Base-by-base conservation (phyloP, 495 filamentous ascomycete genomes). In the Tetracladium setigerum region DNA sequence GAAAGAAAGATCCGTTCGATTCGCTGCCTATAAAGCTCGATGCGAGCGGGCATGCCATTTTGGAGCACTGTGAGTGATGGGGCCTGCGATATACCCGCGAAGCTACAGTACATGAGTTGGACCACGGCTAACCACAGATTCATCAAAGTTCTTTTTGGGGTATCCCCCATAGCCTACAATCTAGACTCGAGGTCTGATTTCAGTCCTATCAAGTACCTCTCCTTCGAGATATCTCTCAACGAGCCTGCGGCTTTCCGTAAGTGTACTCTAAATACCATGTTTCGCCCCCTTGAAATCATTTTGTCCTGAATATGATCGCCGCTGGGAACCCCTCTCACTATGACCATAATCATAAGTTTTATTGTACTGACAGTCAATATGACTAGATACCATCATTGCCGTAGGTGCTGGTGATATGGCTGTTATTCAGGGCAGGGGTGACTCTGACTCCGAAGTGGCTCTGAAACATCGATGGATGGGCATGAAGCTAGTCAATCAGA, bases 51-150 rank as follows among this genome's bases (percentile, higher is more conserved):
- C 34, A 52, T 6, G 22, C 42, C 6, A 11, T 52, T 15, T 14
- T 52, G 18, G 30, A 52, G 17, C 49, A 52, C 30, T 52, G 49
- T 52, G 40, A 33, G 49, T 52, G 22, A 27, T 27, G 22, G 22
- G 7, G 22, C 7, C 22, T 7, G 7, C 22, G 22, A 27, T 27
- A 7, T 27, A 27, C 22, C 22, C 22, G 7, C 3, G 22, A 7
- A 3, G 22, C 22, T 27, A 27, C 22, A 27, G 22, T 27, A 27
- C 22, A 27, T 27, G 22, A 27, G 3, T 27, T 27, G 22, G 22
- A 27, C 22, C 22, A 27, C 22, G 22, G 7, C 22, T 27, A 27
- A 27, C 22, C 22, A 27, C 7, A 7, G 22, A 27, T 9, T 41
- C 38, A 38, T 13, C 30, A 41, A 34, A 52, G 49, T 34, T 38